phyloP scores from a whole-genome alignment of 106 monocot species.

The Vanilla planifolia region DNA sequence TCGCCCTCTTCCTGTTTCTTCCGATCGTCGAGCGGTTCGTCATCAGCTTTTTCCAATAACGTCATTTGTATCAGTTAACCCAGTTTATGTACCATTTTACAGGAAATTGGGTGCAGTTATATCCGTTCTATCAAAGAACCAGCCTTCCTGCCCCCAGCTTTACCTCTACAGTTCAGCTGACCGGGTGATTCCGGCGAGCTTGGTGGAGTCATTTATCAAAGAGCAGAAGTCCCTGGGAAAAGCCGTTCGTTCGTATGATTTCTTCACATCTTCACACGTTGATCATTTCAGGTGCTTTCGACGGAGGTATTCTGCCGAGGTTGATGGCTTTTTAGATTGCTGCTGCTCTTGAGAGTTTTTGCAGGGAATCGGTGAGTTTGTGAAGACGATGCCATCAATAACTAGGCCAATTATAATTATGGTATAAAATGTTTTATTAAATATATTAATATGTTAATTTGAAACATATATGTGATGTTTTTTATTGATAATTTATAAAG shows the following conservation, averaged over 20 bases:
- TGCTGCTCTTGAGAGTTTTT: conserved; percentile 27
- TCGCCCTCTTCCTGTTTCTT: conserved; percentile 34
- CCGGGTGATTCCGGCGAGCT: conserved; percentile 62
- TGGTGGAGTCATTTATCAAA: conserved; percentile 54
- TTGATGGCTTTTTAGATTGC: conserved; percentile 46
- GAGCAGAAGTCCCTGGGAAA: conserved; percentile 46
- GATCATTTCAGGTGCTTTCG: conserved; percentile 80
- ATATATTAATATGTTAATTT: too few species aligned
- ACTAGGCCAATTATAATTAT: too few species aligned
- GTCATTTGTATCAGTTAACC: too few species aligned
- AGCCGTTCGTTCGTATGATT: conserved; percentile 50
- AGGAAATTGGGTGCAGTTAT: conserved; percentile 65
- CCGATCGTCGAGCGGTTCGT: conserved; percentile 69
- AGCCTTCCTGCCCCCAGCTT: conserved; percentile 74
- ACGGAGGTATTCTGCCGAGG: conserved; percentile 41
- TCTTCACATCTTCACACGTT: conserved; percentile 67
- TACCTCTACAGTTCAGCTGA: conserved; percentile 84
- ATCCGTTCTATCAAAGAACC: conserved; percentile 45
- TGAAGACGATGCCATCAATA: too few species aligned
- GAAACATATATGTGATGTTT: too few species aligned
- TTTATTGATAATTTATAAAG: too few species aligned
- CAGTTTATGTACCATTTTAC: too few species aligned
- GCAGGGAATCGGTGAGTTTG: too few species aligned
- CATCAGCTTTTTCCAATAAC: too few species aligned
- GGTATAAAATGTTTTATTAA: too few species aligned